Evolutionary conservation across 257 asterid genomes (phyloP), one percentile per base, ranked within the genome.

Genomic region (Lantana camara): DNA sequence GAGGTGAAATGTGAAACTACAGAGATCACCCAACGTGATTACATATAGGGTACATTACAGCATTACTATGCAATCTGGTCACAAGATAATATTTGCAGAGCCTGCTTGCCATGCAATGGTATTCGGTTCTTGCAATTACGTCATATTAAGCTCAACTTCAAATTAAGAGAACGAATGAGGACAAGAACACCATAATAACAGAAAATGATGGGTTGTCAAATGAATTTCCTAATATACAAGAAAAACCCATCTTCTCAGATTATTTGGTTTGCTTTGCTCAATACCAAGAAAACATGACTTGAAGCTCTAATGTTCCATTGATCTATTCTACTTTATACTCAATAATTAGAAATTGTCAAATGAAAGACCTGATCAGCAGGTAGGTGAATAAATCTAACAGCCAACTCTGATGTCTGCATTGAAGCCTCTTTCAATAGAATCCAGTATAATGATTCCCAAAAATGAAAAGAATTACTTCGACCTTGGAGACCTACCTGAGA

Each of bases 401-500:
- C 35, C 75, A 40, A 11, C 32, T 12, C 15, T 3, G 15, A 34
- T 54, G 27, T 35, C 57, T 12, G 46, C 17, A 45, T 30, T 22
- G 44, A n/a, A n/a, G n/a, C n/a, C n/a, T n/a, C n/a, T n/a, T n/a
- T n/a, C n/a, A n/a, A n/a, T n/a, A n/a, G n/a, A n/a, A n/a, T n/a
- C n/a, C n/a, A n/a, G n/a, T n/a, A n/a, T n/a, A n/a, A n/a, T n/a
- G n/a, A n/a, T n/a, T n/a, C 23, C 32, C 37, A 45, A 63, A 54
- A n/a, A 61, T 35, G 65, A 50, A 53, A 45, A n/a, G n/a, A 34
- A 23, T 63, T 77, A 76, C 75, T 85, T 83, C 76, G 14, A 30
- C 72, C 75, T 76, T 9, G 95, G 81, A 75, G 95, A 86, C 73
- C 82, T 85, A 62, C 80, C 13, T 12, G 95, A 70, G 69, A 84